These are phyloP conservation scores for Pythium sukuiense DNA, from an alignment of 352 stramenopile genomes.

Conservation along the genomic window DNA sequence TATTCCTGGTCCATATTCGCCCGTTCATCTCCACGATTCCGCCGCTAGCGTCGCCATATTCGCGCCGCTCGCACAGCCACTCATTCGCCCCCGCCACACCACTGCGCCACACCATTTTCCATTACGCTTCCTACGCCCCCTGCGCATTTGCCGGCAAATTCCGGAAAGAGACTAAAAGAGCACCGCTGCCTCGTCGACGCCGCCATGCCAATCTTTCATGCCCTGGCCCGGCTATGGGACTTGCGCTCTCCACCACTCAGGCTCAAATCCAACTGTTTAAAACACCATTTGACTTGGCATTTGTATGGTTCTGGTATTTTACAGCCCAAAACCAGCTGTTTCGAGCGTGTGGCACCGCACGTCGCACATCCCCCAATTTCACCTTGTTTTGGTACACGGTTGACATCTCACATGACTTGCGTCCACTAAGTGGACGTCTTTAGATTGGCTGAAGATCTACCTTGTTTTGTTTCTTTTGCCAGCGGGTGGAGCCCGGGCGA, in stretches of 20 bases:
- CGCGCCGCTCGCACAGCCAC: conserved; percentile 5
- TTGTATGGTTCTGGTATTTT: conserved; percentile 15
- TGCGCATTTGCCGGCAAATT: conserved; percentile 60
- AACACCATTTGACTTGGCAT: conserved; percentile 7
- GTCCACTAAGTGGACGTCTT: not conserved
- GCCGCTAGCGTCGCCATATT: not conserved
- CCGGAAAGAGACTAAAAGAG: conserved; percentile 55
- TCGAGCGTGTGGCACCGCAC: conserved; percentile 20
- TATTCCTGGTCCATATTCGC: conserved; percentile 9
- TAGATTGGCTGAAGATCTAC: conserved; percentile 10
- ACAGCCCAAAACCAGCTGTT: conserved; percentile 8
- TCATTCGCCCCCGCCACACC: conserved; percentile 26
- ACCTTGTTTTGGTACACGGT: conserved; percentile 21
- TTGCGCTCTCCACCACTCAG: conserved; percentile 28
- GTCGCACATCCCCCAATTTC: not conserved
- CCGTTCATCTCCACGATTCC: not conserved
- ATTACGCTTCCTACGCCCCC: conserved; percentile 21
- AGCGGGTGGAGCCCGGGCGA: conserved; percentile 15
- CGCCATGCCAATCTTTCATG: conserved; percentile 53
- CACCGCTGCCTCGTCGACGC: conserved; percentile 42
- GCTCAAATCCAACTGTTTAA: conserved; percentile 9
- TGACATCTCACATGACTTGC: conserved; percentile 1
- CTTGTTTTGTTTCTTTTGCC: conserved; percentile 22
- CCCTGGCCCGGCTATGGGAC: conserved; percentile 24
- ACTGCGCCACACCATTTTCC: conserved; percentile 30